Evolutionary conservation across 2,329 filamentous ascomycete species (phyloP).

Genomic region (Claviceps capensis): DNA sequence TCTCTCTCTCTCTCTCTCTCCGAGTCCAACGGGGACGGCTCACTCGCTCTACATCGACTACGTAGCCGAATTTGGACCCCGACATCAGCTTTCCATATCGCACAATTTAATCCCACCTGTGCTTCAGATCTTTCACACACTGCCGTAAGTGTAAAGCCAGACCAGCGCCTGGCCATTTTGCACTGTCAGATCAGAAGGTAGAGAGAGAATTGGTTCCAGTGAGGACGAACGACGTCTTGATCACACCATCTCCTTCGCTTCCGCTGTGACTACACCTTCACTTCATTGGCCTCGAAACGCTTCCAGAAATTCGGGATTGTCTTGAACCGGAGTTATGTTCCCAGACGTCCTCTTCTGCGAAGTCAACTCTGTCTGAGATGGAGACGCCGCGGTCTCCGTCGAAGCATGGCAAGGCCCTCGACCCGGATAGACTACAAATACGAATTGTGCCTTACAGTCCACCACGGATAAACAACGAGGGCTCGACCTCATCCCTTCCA

Average conservation of each 20-base stretch:
- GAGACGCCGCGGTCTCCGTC: neutral
- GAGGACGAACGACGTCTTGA: neutral
- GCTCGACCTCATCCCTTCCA: constrained; percentile 13
- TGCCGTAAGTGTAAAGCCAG: no score
- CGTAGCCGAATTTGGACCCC: no score
- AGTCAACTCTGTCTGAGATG: constrained; percentile 3
- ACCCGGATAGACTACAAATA: constrained; percentile 18
- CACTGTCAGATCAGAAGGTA: no score
- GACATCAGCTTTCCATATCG: no score
- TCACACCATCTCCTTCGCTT: neutral
- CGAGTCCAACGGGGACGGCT: no score
- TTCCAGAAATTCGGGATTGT: neutral
- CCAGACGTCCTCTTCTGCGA: neutral
- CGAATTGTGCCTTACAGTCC: constrained; percentile 26
- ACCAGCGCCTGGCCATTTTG: no score
- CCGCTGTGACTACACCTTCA: neutral
- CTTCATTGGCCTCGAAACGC: neutral
- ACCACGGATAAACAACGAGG: constrained; percentile 21
- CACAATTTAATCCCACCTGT: no score
- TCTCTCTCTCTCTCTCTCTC: no score
- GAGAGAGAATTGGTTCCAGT: neutral
- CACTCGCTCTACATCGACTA: no score
- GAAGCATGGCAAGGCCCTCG: neutral
- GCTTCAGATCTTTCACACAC: no score
- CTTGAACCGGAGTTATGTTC: constrained; percentile 1